phyloP scores from a whole-genome alignment of 495 filamentous ascomycete species.

The Tuber umbilicatum region DNA sequence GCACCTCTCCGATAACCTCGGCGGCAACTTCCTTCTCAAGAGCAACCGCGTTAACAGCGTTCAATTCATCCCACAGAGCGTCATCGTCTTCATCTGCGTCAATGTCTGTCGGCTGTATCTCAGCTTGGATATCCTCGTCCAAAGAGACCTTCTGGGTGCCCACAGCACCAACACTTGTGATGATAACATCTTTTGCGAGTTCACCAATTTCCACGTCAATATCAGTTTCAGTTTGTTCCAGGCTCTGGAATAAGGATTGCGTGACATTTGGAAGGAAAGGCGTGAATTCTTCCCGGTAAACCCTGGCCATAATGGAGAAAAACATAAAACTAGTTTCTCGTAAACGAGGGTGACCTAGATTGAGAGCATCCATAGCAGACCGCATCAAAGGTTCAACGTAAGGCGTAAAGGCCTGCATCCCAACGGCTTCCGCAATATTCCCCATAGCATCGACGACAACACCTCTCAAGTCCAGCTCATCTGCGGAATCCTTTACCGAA shows the following conservation, averaged over 20 bases:
- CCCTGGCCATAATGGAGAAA: conserved; percentile 88
- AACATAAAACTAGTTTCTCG: conserved; percentile 94
- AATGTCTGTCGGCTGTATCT: conserved; percentile 54
- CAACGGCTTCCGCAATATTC: conserved; percentile 82
- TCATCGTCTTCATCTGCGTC: conserved; percentile 58
- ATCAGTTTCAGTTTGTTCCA: conserved; percentile 85
- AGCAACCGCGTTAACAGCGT: conserved; percentile 74
- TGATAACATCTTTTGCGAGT: conserved; percentile 70
- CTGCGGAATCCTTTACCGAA: conserved; percentile 75
- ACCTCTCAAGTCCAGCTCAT: conserved; percentile 82
- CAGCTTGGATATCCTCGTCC: conserved; percentile 51
- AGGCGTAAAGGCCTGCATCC: conserved; percentile 74
- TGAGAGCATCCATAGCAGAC: conserved; percentile 82
- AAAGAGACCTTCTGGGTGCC: conserved; percentile 51
- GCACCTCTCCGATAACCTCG: conserved; percentile 86
- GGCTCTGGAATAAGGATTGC: conserved; percentile 72
- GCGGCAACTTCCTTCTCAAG: conserved; percentile 96
- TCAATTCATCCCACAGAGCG: conserved; percentile 49
- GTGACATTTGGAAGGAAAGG: conserved; percentile 80
- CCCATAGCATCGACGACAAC: conserved; percentile 87
- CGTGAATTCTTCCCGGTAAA: conserved; percentile 84
- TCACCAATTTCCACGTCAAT: conserved; percentile 71
- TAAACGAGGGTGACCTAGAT: conserved; percentile 81
- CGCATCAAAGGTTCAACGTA: conserved; percentile 85
- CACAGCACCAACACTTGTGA: conserved; percentile 65